phyloP scores from a whole-genome alignment of 768 basidiomycete species.

The Leucogyrophana mollusca region DNA sequence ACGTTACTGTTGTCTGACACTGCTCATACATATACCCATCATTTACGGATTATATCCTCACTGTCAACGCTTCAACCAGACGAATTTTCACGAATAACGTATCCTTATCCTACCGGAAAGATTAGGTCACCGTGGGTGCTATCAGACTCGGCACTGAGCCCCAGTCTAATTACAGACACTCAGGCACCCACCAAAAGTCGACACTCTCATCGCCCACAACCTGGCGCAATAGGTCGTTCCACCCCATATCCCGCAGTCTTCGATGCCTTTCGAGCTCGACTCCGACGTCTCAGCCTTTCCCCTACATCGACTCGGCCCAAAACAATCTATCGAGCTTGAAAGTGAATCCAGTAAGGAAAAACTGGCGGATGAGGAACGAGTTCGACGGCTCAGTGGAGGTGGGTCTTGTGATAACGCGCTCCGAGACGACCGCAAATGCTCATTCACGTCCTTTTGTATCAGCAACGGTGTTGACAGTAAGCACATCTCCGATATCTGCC shows the following conservation, averaged over 20 bases:
- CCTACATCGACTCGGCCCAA: conserved; percentile 11
- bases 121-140: too few relatives aligned
- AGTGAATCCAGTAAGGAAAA: conserved; percentile 22
- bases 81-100: too few relatives aligned
- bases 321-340: conserved; percentile 10
- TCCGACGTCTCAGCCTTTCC: conserved; percentile 15
- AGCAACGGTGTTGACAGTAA: conserved; percentile 20
- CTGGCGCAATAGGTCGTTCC: conserved; percentile 10
- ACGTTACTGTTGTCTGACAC: too few relatives aligned
- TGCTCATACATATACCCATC: too few relatives aligned
- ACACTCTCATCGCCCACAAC: conserved; percentile 1
- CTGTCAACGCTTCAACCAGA: neutral
- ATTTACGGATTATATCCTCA: too few relatives aligned
- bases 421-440: neutral
- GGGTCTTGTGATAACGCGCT: conserved; percentile 5
- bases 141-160: too few relatives aligned
- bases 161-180: neutral
- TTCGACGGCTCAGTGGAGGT: conserved; percentile 19
- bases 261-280: conserved; percentile 18
- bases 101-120: too few relatives aligned
- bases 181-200: neutral
- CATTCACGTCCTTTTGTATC: neutral
- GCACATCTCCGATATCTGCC: conserved; percentile 1
- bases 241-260: conserved; percentile 1
- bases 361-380: conserved; percentile 13